Percentiles rank a stretch among this genome's conserved stretches.
These are phyloP conservation scores for Diplodia seriata DNA, from an alignment of 2,329 filamentous ascomycete species.

Conservation along the genomic window DNA sequence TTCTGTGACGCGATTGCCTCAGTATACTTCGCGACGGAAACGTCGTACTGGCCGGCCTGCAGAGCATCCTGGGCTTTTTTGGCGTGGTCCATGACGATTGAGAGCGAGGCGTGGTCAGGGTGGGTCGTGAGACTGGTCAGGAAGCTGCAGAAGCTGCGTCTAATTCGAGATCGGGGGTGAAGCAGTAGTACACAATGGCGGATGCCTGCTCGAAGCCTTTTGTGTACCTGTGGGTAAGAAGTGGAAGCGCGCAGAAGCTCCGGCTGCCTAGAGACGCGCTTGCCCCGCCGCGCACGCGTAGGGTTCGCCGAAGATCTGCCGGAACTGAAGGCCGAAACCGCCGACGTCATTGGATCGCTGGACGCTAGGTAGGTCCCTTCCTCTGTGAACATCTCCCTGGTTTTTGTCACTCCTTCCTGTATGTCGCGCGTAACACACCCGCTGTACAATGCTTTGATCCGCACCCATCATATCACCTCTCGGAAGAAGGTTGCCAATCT, in stretches of 20 bases:
- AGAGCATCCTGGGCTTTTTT: conserved; percentile 67
- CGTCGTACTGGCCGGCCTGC: conserved; percentile 66
- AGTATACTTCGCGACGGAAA: conserved; percentile 70
- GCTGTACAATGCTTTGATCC: conserved; percentile 68
- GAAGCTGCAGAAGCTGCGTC: background rate
- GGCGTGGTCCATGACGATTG: conserved; percentile 55
- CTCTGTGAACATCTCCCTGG: background rate
- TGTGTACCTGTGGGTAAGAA: conserved; percentile 8
- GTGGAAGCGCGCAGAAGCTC: conserved; percentile 29
- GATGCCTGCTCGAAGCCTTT: background rate
- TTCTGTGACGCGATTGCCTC: conserved; percentile 68
- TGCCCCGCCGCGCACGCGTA: background rate
- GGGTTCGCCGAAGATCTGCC: background rate
- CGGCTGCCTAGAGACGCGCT: background rate
- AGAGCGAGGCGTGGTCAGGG: background rate
- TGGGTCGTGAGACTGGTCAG: background rate
- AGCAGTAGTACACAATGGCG: background rate
- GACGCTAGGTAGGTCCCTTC: background rate
- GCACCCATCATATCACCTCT: conserved; percentile 82
- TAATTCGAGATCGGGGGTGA: background rate
- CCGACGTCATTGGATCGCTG: conserved; percentile 10
- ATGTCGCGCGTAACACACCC: conserved; percentile 32
- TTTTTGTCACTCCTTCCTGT: background rate
- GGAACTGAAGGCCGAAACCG: conserved; percentile 15
- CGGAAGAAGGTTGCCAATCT: conserved; percentile 74